A percentile compares a stretch with the other conserved stretches of the same genome.
Conservation (phyloP, 1,284 basidiomycete genomes). For the Inonotus hispidus region DNA sequence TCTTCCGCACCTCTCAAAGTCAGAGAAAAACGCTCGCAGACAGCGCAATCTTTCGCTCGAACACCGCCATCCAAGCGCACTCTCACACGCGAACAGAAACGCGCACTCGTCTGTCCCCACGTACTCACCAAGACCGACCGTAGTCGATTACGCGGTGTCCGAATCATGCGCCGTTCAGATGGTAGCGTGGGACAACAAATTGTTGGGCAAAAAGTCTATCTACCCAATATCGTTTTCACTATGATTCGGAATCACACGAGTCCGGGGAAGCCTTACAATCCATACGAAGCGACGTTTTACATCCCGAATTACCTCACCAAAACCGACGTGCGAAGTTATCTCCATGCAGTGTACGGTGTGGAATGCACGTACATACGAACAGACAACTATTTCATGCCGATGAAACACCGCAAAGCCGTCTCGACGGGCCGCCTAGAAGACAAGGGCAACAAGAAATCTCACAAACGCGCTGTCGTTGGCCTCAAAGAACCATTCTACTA, state of each 20-base stretch:
- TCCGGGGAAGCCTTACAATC: constrained; percentile 79
- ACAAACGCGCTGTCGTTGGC: constrained; percentile 87
- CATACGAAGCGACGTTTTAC: constrained; percentile 92
- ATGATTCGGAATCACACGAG: constrained; percentile 83
- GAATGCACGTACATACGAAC: constrained; percentile 91
- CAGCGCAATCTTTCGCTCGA: not conserved
- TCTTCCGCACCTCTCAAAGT: constrained; percentile 16
- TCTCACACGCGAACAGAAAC: constrained; percentile 4
- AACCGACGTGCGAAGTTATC: constrained; percentile 85
- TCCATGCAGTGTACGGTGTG: constrained; percentile 80
- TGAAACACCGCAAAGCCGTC: constrained; percentile 33
- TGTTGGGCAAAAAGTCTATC: constrained; percentile 78
- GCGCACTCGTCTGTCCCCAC: constrained; percentile 2
- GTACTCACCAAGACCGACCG: not conserved
- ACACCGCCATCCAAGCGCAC: not conserved
- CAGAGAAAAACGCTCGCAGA: constrained; percentile 7
- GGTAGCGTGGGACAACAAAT: constrained; percentile 44
- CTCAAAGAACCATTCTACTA: constrained; percentile 89
- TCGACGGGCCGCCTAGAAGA: constrained; percentile 20
- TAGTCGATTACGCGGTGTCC: constrained; percentile 57
- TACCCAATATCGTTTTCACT: constrained; percentile 83
- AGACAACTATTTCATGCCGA: constrained; percentile 73
- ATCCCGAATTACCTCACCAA: constrained; percentile 85
- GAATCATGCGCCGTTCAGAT: constrained; percentile 32
- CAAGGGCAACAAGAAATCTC: constrained; percentile 46